phyloP scores from a whole-genome alignment of 345 rosid genomes.

The Citrus mangshanensis region DNA sequence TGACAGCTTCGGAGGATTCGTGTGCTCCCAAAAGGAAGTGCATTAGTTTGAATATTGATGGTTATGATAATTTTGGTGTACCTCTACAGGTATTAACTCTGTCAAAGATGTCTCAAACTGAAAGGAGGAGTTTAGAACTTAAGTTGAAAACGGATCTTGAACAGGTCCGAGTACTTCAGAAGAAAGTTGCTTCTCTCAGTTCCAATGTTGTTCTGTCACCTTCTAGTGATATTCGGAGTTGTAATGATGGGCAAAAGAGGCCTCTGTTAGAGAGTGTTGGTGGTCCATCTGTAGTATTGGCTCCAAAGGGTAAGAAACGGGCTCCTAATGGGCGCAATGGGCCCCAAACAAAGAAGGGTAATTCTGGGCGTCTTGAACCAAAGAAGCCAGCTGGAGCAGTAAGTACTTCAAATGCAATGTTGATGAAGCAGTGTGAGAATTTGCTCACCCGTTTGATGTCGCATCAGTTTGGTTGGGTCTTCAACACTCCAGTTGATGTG shows the following conservation, averaged over 20 bases:
- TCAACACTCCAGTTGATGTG: conserved; percentile 73
- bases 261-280: conserved; percentile 31
- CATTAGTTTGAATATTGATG: conserved; percentile 47
- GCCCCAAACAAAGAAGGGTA: conserved; percentile 40
- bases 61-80: conserved; percentile 39
- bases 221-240: conserved; percentile 53
- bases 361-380: conserved; percentile 28
- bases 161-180: conserved; percentile 59
- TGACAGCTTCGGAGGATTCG: conserved; percentile 58
- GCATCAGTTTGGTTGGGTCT: conserved; percentile 63
- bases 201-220: conserved; percentile 44
- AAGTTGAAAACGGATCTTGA: conserved; percentile 73
- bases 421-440: conserved; percentile 69
- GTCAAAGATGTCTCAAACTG: conserved; percentile 56
- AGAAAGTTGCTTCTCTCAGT: conserved; percentile 43
- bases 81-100: conserved; percentile 54
- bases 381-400: conserved; percentile 28
- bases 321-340: conserved; percentile 42
- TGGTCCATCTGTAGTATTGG: conserved; percentile 29
- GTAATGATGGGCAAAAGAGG: conserved; percentile 69
- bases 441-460: conserved; percentile 60
- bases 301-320: conserved; percentile 53
- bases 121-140: conserved; percentile 52
- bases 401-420: conserved; percentile 23
- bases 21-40: conserved; percentile 55